A percentile compares a stretch with the other conserved stretches of the same genome.
phyloP scores from a whole-genome alignment of 768 basidiomycete genomes.

The Tricholoma furcatifolium region DNA sequence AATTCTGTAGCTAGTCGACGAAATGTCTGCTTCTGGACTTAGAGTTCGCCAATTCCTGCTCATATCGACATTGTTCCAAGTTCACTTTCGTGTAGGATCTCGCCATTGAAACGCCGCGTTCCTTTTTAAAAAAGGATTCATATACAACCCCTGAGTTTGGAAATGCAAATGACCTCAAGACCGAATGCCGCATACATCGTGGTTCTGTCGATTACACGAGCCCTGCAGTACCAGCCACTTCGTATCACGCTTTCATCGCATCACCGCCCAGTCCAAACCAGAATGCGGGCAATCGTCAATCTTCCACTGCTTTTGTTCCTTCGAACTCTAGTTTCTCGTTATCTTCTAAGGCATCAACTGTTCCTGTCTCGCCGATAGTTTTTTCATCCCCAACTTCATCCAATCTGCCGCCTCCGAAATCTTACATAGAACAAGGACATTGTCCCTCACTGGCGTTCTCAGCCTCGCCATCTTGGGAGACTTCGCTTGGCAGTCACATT shows the following conservation, averaged over 20 bases:
- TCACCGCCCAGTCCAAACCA: not conserved
- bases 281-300: not conserved
- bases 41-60: not conserved
- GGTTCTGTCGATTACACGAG: not conserved
- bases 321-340: conserved; percentile 6
- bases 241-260: not conserved
- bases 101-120: not conserved
- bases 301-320: not conserved
- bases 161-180: not conserved
- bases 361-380: conserved; percentile 12
- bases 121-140: not conserved
- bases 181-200: conserved; percentile 9
- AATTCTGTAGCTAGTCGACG: conserved; percentile 3
- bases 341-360: conserved; percentile 8
- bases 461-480: conserved; percentile 25
- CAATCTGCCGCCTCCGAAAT: conserved; percentile 11
- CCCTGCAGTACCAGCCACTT: not conserved
- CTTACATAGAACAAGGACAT: conserved; percentile 10
- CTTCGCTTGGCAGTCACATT: conserved; percentile 23
- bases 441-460: conserved; percentile 20
- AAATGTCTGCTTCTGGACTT: conserved; percentile 1
- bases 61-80: not conserved
- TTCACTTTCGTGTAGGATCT: conserved; percentile 4
- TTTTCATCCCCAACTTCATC: conserved; percentile 29
- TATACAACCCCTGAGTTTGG: not conserved